Base-by-base conservation (phyloP, 352 stramenopile species). In the Albugo candida region DNA sequence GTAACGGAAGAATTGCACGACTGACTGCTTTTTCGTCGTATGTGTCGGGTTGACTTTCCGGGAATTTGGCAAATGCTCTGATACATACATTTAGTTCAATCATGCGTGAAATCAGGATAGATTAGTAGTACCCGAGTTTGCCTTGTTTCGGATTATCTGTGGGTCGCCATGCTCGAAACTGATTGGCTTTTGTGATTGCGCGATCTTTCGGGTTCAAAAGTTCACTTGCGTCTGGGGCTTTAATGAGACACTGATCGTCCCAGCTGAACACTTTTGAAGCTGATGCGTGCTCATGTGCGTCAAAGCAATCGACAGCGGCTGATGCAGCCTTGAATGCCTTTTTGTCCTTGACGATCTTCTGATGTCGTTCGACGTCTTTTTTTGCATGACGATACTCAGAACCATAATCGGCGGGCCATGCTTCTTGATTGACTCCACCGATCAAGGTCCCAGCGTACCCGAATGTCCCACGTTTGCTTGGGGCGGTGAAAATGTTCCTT, bases 161-260 rank as follows among this genome's bases (percentile, higher is more conserved):
- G 19, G 73, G 70, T 31, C 64, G 70, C 73, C 73, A 86, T 11
- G 70, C 54, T 38, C 81, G 81, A 60, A 63, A 81, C 12, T 63
- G 77, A 19, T 63, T 43, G 10, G 73, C 69, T 2, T 56, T 53
- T 11, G 70, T 66, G 13, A 55, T 54, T 20, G 70, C 73, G 13
- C 73, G 66, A 50, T 83, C 73, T 44, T 82, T 83, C 1, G 70
- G 73, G 49, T 81, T 83, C 64, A 86, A 78, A 14, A 76, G 55
- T 35, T 81, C 73, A n/a, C 67, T 53, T 34, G 59, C 56, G 4
- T 66, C 70, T 13, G 63, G 66, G 0, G 63, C 63, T 39, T 76
- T 77, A 31, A 67, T 64, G 24, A 70, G 52, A 51, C 73, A 86
- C 24, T 72, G 56, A 20, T 81, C 73, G 52, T 83, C 73, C 70